Evolutionary conservation across 1,139 yeast genomes (phyloP).

Genomic region (Pichia sp.): DNA sequence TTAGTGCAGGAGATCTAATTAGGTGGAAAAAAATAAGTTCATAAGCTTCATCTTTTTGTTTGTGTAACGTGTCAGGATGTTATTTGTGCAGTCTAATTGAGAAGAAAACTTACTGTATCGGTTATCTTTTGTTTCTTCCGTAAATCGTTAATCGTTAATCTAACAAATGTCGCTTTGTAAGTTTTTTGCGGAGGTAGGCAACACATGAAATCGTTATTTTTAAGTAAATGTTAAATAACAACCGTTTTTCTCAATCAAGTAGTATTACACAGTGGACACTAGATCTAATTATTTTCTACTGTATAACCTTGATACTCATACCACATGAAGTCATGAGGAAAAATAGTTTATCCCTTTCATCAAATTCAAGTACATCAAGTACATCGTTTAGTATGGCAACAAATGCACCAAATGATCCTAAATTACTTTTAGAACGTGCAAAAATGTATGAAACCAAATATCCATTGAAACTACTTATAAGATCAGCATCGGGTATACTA

Average conservation of each 20-base stretch:
- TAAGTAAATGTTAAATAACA: background rate
- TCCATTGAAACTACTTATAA: constrained; percentile 40
- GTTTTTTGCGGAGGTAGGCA: background rate
- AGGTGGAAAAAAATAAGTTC: constrained; percentile 31
- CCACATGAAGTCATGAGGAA: constrained; percentile 1
- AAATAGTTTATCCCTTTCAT: constrained; percentile 5
- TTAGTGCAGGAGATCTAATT: constrained; percentile 48
- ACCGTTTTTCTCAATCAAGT: no score
- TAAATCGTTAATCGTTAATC: background rate
- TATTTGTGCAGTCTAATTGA: background rate
- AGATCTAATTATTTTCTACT: background rate
- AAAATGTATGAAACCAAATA: constrained; percentile 35
- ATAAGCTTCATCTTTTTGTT: background rate
- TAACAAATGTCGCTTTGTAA: background rate
- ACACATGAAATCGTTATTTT: background rate
- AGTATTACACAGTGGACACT: background rate
- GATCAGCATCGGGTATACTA: constrained; percentile 35
- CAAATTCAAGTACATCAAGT: constrained; percentile 17
- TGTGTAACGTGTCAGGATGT: background rate
- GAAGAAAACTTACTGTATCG: background rate
- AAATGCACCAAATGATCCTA: constrained; percentile 23
- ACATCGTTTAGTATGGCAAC: constrained; percentile 12
- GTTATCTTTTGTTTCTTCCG: background rate
- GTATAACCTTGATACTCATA: background rate
- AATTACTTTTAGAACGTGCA: constrained; percentile 37